Evolutionary conservation across 352 stramenopile genomes (phyloP).

Genomic region (Globisporangium cederbergense): DNA sequence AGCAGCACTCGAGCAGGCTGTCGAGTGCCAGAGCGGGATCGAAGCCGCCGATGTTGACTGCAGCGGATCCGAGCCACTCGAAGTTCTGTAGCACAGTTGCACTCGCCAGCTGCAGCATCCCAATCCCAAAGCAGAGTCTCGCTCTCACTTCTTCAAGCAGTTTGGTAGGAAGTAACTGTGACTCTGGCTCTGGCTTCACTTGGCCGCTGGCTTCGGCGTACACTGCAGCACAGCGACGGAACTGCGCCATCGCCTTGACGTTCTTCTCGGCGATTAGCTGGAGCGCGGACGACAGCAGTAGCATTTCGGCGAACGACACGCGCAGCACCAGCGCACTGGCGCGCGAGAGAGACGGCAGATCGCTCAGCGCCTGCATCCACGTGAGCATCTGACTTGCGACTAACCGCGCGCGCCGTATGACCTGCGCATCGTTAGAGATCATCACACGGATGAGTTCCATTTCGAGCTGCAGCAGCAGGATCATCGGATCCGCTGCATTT

Average conservation of each 20-base stretch:
- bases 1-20: constrained; percentile 23
- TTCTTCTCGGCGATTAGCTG: constrained; percentile 27
- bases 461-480: constrained; percentile 27
- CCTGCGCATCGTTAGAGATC: constrained; percentile 33
- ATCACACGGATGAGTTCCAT: constrained; percentile 33
- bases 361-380: constrained; percentile 28
- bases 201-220: constrained; percentile 26
- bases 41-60: constrained; percentile 18
- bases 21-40: constrained; percentile 27
- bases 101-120: constrained; percentile 28
- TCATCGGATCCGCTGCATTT: constrained; percentile 20
- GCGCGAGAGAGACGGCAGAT: constrained; percentile 28
- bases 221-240: constrained; percentile 22
- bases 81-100: constrained; percentile 22
- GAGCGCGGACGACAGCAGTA: constrained; percentile 27
- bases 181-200: constrained; percentile 1
- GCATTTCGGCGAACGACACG: constrained; percentile 28
- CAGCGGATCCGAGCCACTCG: constrained; percentile 24
- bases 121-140: constrained; percentile 31
- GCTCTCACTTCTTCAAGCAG: constrained; percentile 16
- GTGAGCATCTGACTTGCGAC: constrained; percentile 21
- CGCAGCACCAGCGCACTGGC: constrained; percentile 22
- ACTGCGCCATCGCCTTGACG: constrained; percentile 24
- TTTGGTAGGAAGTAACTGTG: constrained; percentile 9
- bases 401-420: constrained; percentile 21